These are phyloP conservation scores for Metschnikowia lunata DNA, from an alignment of 805 yeast genomes.

Conservation along the genomic window DNA sequence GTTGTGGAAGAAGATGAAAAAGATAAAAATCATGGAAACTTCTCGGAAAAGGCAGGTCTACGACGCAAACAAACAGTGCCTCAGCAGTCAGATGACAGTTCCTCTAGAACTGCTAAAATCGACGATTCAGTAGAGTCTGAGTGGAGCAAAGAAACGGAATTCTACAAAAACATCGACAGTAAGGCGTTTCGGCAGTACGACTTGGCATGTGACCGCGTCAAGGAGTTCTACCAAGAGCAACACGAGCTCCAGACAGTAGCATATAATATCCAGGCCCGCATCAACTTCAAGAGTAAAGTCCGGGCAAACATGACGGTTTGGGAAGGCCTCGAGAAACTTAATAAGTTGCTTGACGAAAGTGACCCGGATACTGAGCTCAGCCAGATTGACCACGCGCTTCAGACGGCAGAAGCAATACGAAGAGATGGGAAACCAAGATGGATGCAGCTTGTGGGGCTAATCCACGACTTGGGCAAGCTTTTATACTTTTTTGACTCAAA, in stretches of 20 bases:
- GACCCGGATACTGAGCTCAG: slow-evolving; percentile 75
- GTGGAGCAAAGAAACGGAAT: slow-evolving; percentile 25
- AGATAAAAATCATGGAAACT: too few relatives aligned
- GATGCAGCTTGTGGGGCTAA: slow-evolving; percentile 71
- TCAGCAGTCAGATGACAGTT: too few relatives aligned
- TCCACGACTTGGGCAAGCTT: slow-evolving; percentile 68
- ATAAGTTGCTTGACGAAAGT: slow-evolving; percentile 61
- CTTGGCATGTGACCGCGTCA: slow-evolving; percentile 64
- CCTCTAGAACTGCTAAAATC: neutral
- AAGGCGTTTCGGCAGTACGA: slow-evolving; percentile 60
- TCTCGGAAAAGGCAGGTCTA: too few relatives aligned
- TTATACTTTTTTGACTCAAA: slow-evolving; percentile 65
- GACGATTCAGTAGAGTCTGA: neutral
- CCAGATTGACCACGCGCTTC: slow-evolving; percentile 71
- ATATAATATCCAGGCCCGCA: slow-evolving; percentile 65
- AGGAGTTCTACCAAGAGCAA: slow-evolving; percentile 61
- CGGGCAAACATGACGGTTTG: slow-evolving; percentile 67
- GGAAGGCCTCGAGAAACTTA: slow-evolving; percentile 63
- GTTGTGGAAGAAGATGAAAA: too few relatives aligned
- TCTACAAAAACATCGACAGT: slow-evolving; percentile 30
- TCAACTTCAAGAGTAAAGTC: slow-evolving; percentile 63
- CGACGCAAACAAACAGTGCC: too few relatives aligned
- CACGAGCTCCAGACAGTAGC: slow-evolving; percentile 70
- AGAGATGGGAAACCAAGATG: slow-evolving; percentile 65
- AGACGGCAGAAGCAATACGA: slow-evolving; percentile 72